Base-by-base conservation (phyloP, 2,329 filamentous ascomycete genomes). In the Fusarium dimerum region DNA sequence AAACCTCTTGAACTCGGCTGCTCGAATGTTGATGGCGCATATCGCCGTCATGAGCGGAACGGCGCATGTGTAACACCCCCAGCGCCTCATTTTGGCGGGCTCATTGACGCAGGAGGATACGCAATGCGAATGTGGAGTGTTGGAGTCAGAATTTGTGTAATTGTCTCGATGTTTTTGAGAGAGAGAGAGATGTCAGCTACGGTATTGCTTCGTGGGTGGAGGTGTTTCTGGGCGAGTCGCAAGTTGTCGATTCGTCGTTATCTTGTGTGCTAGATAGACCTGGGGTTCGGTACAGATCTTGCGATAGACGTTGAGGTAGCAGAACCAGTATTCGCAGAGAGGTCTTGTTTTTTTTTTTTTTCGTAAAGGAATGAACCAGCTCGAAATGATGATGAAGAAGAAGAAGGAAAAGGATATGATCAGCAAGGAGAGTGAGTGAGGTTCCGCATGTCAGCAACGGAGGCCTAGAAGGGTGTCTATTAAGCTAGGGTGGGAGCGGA, bases 1-100 rank as follows among this genome's bases (percentile, higher is more conserved):
- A 17, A 57, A 50, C 48, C 62, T 59, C 49, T 52, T 70, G 41
- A 66, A 61, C 2, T 69, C 67, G 32, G 56, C 55, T n/a, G 66
- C 67, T 26, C 54, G 54, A 26, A 59, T 45, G 43, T 44, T 49
- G 45, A 48, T 51, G 38, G 48, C 54, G 61, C 55, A 65, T 3
- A 66, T 43, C 20, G 55, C 61, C 43, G 45, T 52, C 42, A 63
- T 40, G n/a, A 62, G 32, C 17, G 47, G 55, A 50, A 45, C 53
- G 50, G 57, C 51, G 50, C 51, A 63, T 45, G 52, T 56, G 47
- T 46, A 59, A 47, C 62, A 63, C 51, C 56, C 51, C 56, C 57
- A 57, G 49, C 43, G 49, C 54, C 59, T 61, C 62, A 65, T 65
- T 30, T 50, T 45, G 48, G 36, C 42, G 26, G 43, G n/a, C 40